Percentiles rank a stretch among this genome's conserved stretches.
phyloP scores from a whole-genome alignment of 805 yeast genomes.

The Sugiyamaella qingdaonensis region DNA sequence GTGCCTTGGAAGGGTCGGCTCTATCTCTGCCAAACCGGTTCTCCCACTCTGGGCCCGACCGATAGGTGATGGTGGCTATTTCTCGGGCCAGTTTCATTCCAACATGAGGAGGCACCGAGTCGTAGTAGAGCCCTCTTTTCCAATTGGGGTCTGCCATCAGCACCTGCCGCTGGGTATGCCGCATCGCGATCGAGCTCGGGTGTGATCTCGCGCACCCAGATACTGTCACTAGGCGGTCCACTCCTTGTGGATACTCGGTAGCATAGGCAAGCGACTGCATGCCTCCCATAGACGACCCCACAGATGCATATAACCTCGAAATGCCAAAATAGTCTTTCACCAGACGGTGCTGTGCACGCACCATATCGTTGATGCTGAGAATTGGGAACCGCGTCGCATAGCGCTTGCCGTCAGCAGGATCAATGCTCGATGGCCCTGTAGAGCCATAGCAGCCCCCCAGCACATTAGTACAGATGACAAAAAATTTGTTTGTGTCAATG shows the following conservation, averaged over 20 bases:
- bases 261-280: constrained; percentile 92
- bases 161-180: constrained; percentile 90
- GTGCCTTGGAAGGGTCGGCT: constrained; percentile 70
- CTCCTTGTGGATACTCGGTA: constrained; percentile 73
- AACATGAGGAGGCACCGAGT: constrained; percentile 76
- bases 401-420: constrained; percentile 60
- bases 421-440: constrained; percentile 82
- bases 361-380: constrained; percentile 83
- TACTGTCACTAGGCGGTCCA: constrained; percentile 68
- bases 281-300: constrained; percentile 98
- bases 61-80: constrained; percentile 88
- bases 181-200: constrained; percentile 89
- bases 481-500: constrained; percentile 75
- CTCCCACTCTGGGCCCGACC: constrained; percentile 98
- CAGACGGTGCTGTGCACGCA: constrained; percentile 75
- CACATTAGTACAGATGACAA: constrained; percentile 85
- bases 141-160: constrained; percentile 93
- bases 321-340: constrained; percentile 61
- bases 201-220: constrained; percentile 93
- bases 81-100: constrained; percentile 95
- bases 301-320: constrained; percentile 62
- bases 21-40: constrained; percentile 83
- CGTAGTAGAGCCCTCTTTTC: constrained; percentile 87
- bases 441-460: constrained; percentile 94
- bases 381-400: constrained; percentile 90